Conservation (phyloP, 2,329 filamentous ascomycete species). For the Byssochlamys sp. region DNA sequence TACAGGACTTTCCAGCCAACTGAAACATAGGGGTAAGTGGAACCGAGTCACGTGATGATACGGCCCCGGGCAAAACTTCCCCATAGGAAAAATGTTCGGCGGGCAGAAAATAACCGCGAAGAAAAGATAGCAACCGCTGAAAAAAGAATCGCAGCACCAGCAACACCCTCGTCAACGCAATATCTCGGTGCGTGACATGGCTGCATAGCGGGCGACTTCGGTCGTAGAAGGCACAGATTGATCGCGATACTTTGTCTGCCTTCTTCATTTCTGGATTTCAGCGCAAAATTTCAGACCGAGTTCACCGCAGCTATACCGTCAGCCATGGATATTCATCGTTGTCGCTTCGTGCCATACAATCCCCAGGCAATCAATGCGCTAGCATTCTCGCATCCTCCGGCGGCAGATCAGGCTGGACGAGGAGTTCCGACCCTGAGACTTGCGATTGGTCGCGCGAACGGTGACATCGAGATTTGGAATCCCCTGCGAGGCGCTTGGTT, state of each 20-base stretch:
- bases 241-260: conserved; percentile 6
- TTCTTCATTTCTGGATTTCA: conserved; percentile 4
- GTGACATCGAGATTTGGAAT: conserved; percentile 97
- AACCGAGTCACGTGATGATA: conserved; percentile 15
- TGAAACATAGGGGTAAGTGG: conserved; percentile 2
- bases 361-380: conserved; percentile 87
- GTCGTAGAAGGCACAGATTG: conserved; percentile 11
- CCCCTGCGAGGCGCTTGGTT: conserved; percentile 72
- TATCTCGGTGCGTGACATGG: conserved; percentile 11
- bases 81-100: conserved; percentile 16
- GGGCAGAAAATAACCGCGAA: conserved; percentile 20
- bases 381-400: conserved; percentile 73
- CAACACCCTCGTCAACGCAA: conserved; percentile 9
- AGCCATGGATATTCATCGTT: conserved; percentile 89
- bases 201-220: conserved; percentile 12
- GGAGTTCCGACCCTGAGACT: conserved; percentile 58
- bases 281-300: conserved; percentile 7
- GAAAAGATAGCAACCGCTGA: not conserved
- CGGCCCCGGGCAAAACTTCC: conserved; percentile 10
- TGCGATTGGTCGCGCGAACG: conserved; percentile 84
- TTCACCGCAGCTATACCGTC: conserved; percentile 2
- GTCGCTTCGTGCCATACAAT: conserved; percentile 87
- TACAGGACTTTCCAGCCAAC: not conserved
- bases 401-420: conserved; percentile 36
- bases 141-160: conserved; percentile 18